Base-by-base conservation (phyloP, 2,329 filamentous ascomycete species). In the Sclerotiophoma versabilis region DNA sequence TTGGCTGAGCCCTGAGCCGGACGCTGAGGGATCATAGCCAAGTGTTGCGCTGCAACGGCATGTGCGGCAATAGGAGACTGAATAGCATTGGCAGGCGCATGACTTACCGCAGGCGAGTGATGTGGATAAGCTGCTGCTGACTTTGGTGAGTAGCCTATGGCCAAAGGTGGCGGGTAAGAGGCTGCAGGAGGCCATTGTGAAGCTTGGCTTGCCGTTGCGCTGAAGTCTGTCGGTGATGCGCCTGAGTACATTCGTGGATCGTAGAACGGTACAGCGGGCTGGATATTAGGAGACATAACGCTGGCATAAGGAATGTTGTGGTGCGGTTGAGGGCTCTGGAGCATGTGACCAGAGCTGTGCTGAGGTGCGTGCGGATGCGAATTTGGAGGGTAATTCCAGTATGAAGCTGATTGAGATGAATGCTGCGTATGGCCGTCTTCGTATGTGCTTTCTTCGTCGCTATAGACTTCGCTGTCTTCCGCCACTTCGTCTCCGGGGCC, bases 301-400 rank as follows among this genome's bases (percentile, higher is more conserved):
- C 61, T 66, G 23, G 58, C 57, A 45, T 70, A 69, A 36, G 69
- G 68, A 36, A 72, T 66, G 26, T 66, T 65, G 41, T 66, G 60
- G 12, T 72, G 68, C 10, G 74, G 72, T 53, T 71, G 70, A 29
- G 74, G 74, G 20, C 63, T 71, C 38, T 75, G 70, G 8, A 75
- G 54, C 12, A 75, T 58, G 48, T 76, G 72, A 37, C 69, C 65
- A 25, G 66, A 57, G 46, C 58, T 62, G 7, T 72, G 62, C 41
- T 71, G 69, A 36, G 60, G 57, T 25, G 59, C 60, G 34, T 72
- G 66, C 15, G 56, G 60, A 42, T 47, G 57, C n/a, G 68, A 65
- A 15, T 64, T 56, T 23, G 66, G 59, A 11, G 68, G 64, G 12
- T 60, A 65, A 8, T 58, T 39, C 32, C 61, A 64, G 17, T 65